Evolutionary conservation across 495 filamentous ascomycete genomes (phyloP).

Genomic region (Annulohypoxylon maeteangense): DNA sequence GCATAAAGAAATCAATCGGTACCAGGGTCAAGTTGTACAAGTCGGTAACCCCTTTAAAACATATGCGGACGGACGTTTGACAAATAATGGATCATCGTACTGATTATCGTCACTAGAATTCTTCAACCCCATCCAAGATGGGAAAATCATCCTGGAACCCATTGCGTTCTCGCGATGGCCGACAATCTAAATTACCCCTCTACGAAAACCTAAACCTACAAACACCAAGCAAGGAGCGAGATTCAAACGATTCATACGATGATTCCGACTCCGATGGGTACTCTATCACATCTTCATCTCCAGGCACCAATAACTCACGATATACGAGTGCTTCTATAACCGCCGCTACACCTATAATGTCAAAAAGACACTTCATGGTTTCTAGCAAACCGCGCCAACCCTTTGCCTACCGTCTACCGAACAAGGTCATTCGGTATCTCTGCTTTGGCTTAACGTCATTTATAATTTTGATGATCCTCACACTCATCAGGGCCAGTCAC

Average conservation of each 20-base stretch:
- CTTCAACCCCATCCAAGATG: slow-evolving; percentile 39
- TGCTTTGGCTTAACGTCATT: slow-evolving; percentile 74
- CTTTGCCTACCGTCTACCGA: slow-evolving; percentile 68
- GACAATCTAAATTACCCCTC: slow-evolving; percentile 53
- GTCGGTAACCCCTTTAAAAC: slow-evolving; percentile 20
- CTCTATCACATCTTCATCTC: slow-evolving; percentile 54
- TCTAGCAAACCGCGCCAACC: slow-evolving; percentile 53
- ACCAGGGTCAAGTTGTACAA: slow-evolving; percentile 14
- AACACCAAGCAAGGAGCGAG: slow-evolving; percentile 52
- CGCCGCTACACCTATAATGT: slow-evolving; percentile 63
- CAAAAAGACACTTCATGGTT: slow-evolving; percentile 52
- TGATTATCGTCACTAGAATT: slow-evolving; percentile 16
- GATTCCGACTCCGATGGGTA: slow-evolving; percentile 57
- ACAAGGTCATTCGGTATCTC: slow-evolving; percentile 75
- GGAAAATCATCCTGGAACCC: slow-evolving; percentile 42
- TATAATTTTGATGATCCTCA: slow-evolving; percentile 76
- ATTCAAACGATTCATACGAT: slow-evolving; percentile 55
- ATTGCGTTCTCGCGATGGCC: slow-evolving; percentile 50
- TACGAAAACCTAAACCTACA: slow-evolving; percentile 54
- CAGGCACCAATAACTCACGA: slow-evolving; percentile 57
- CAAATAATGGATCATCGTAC: slow-evolving; percentile 7
- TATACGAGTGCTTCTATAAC: slow-evolving; percentile 64
- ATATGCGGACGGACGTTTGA: not conserved
- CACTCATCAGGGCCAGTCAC: slow-evolving; percentile 75
- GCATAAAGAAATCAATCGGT: not conserved